Percentiles rank a stretch among this genome's conserved stretches.
phyloP scores from a whole-genome alignment of 2,329 filamentous ascomycete species.

The Monilinia fructicola region DNA sequence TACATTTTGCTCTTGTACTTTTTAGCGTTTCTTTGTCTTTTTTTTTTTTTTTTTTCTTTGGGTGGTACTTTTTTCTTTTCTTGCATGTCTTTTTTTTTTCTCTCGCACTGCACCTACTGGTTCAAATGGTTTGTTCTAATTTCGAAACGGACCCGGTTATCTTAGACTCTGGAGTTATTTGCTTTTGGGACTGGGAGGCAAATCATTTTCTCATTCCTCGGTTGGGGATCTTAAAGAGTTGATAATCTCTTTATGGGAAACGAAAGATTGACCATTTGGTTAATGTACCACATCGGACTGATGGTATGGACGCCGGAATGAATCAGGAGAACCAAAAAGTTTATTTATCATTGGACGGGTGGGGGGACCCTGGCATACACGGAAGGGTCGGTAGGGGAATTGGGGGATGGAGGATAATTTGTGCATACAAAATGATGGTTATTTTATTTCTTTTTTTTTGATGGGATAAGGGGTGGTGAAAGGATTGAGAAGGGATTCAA shows the following conservation, averaged over 20 bases:
- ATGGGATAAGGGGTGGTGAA: not conserved
- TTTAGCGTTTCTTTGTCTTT: slow-evolving; percentile 9
- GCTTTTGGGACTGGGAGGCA: slow-evolving; percentile 6
- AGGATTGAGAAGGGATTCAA: not conserved
- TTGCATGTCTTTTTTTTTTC: slow-evolving; percentile 17
- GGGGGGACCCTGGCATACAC: slow-evolving; percentile 14
- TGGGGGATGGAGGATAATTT: slow-evolving; percentile 9
- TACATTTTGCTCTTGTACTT: slow-evolving; percentile 19
- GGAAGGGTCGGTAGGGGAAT: slow-evolving; percentile 4
- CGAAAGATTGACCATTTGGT: slow-evolving; percentile 7
- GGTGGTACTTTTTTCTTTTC: slow-evolving; percentile 10
- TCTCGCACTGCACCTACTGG: not conserved
- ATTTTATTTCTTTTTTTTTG: not conserved
- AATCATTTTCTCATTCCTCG: slow-evolving; percentile 4
- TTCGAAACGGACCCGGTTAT: slow-evolving; percentile 6
- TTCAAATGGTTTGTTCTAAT: slow-evolving; percentile 16
- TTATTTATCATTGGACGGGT: slow-evolving; percentile 15
- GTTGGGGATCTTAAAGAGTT: slow-evolving; percentile 2
- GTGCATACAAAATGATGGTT: slow-evolving; percentile 19
- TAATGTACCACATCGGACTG: slow-evolving; percentile 8
- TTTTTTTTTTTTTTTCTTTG: not conserved
- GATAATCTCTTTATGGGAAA: not conserved
- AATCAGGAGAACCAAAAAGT: slow-evolving; percentile 7
- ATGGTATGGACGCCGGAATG: slow-evolving; percentile 8
- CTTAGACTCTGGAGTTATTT: slow-evolving; percentile 16